Percentiles rank a stretch among this genome's conserved stretches.
phyloP scores from a whole-genome alignment of 2,329 filamentous ascomycete species.

The Herpotrichia juniperi region DNA sequence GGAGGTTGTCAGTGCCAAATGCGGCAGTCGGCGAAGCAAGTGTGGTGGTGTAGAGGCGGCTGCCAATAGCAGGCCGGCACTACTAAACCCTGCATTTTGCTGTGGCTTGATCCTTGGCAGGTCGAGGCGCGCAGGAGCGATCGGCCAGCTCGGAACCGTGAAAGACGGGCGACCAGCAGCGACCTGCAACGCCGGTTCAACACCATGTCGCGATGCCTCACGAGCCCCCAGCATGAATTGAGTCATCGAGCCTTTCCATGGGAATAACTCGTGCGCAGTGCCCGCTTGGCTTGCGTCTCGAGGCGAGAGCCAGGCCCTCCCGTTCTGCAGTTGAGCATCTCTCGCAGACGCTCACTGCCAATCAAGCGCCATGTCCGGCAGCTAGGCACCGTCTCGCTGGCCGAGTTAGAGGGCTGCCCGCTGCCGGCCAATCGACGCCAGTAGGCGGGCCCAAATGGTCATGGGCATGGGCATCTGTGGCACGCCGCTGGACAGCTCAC shows the following conservation, averaged over 20 bases:
- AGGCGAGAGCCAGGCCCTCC: not conserved
- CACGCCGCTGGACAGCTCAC: constrained; percentile 3
- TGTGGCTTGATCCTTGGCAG: not conserved
- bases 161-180: too few species aligned
- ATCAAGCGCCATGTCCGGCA: not conserved
- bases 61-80: too few species aligned
- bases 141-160: too few species aligned
- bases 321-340: not conserved
- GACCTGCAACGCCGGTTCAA: too few species aligned
- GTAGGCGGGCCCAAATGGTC: not conserved
- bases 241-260: too few species aligned
- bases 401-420: constrained; percentile 3
- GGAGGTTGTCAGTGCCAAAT: not conserved
- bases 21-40: not conserved
- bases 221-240: not conserved
- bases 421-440: constrained; percentile 1
- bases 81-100: too few species aligned
- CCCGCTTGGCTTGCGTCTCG: not conserved
- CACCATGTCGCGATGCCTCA: not conserved
- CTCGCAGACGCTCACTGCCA: constrained; percentile 1
- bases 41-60: not conserved
- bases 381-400: constrained; percentile 2
- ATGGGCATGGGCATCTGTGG: constrained; percentile 1
- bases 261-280: not conserved
- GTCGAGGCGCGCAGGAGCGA: too few species aligned